Evolutionary conservation across 2,329 filamentous ascomycete genomes (phyloP), one percentile per base, ranked within the genome.

Genomic region (Fusarium begoniae): DNA sequence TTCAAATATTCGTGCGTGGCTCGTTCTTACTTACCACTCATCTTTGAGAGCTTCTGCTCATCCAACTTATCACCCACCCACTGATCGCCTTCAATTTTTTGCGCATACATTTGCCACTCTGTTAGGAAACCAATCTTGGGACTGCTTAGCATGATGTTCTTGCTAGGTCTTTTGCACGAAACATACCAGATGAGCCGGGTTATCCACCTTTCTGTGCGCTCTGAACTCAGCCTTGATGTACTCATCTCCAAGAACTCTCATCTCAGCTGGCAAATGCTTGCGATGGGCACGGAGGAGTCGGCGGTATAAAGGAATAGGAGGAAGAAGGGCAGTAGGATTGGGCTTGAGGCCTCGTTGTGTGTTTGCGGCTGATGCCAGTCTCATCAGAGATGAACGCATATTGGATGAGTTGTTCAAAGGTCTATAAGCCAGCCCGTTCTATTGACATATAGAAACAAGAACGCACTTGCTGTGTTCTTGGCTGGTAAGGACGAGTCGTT

Each of bases 91-190:
- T 98, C 96, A 22, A 99, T 85, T 80, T 94, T 92, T 81, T 99
- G 96, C 5, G 95, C 95, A 80, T 98, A 99, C 59, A 94, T 85
- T 82, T 99, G 96, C 96, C 96, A 99, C 82, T 98, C 95, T 0
- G 94, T 96, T 76, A 99, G 87, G 82, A 99, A 99, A 4, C 96
- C 96, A 78, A 98, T 94, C 94, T 97, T 75, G 32, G 22, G 28
- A 3, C 20, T 10, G 20, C 56, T 78, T 66, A 79, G 66, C 56
- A 50, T 24, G 48, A 17, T 11, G 9, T 15, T 32, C 12, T 13
- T 60, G 17, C n/a, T 26, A 13, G 13, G 43, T 51, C 30, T 37
- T 26, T 47, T 32, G 15, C 45, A 32, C 37, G 44, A 13, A 40
- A 82, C 90, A 71, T 87, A 97, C 95, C 83, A 99, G 90, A 80